Conservation (phyloP, 1,139 yeast species). For the Suhomyces bokatorum region DNA sequence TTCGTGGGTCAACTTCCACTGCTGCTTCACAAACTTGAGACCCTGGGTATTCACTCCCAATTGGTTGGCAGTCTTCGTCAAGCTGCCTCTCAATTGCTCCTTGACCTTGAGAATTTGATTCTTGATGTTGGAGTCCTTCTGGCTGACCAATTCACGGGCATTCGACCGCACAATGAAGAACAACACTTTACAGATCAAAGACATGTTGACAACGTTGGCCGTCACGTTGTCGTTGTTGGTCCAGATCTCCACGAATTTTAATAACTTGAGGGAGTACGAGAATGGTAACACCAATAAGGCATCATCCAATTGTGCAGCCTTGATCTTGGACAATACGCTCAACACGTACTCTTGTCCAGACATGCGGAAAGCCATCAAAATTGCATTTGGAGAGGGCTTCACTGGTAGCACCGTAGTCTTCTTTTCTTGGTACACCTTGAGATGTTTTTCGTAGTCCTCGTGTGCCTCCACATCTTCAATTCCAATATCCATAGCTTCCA, state of each 20-base stretch:
- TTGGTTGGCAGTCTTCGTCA: slow-evolving; percentile 53
- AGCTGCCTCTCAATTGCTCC: slow-evolving; percentile 52
- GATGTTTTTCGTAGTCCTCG: slow-evolving; percentile 44
- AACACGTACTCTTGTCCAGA: slow-evolving; percentile 79
- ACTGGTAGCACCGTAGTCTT: slow-evolving; percentile 48
- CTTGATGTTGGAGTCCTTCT: slow-evolving; percentile 62
- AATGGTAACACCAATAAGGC: slow-evolving; percentile 89
- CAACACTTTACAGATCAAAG: slow-evolving; percentile 70
- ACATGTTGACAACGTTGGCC: slow-evolving; percentile 49
- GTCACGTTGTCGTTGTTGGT: slow-evolving; percentile 50
- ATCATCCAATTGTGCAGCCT: slow-evolving; percentile 85
- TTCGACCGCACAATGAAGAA: slow-evolving; percentile 73
- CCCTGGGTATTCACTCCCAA: slow-evolving; percentile 92
- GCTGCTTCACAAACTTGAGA: slow-evolving; percentile 65
- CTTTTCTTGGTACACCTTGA: slow-evolving; percentile 37
- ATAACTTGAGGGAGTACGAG: slow-evolving; percentile 70
- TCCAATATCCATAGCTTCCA: slow-evolving; percentile 91
- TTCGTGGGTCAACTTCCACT: slow-evolving; percentile 78
- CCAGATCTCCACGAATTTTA: slow-evolving; percentile 77
- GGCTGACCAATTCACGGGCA: slow-evolving; percentile 70
- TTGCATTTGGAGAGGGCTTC: slow-evolving; percentile 66
- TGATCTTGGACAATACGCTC: slow-evolving; percentile 66
- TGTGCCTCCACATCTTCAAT: slow-evolving; percentile 64
- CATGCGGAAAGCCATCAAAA: slow-evolving; percentile 68
- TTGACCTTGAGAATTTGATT: slow-evolving; percentile 61